Conservation (phyloP, 1,139 yeast genomes). For the Ashbya aceris region DNA sequence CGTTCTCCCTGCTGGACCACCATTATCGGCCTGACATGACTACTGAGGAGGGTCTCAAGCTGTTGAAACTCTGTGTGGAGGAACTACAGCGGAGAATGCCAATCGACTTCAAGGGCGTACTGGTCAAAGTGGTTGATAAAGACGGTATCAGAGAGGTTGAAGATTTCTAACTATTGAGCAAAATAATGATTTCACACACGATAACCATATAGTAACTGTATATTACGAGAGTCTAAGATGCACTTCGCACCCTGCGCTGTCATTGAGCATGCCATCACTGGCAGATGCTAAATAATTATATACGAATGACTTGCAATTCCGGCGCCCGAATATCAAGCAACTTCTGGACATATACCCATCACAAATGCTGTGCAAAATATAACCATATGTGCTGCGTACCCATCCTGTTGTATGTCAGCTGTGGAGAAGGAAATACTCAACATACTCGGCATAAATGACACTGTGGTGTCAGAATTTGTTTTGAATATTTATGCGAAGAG, state of each 20-base stretch:
- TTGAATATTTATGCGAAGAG: slow-evolving; percentile 14
- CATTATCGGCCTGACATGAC: slow-evolving; percentile 77
- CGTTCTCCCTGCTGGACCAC: slow-evolving; percentile 81
- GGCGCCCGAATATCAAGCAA: no score
- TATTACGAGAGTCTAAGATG: neutral
- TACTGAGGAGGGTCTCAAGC: slow-evolving; percentile 67
- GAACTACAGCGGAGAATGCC: slow-evolving; percentile 90
- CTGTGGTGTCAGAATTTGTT: slow-evolving; percentile 19
- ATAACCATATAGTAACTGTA: neutral
- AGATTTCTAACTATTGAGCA: slow-evolving; percentile 11
- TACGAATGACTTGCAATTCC: no score
- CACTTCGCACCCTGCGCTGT: neutral
- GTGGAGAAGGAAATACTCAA: slow-evolving; percentile 10
- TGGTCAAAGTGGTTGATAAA: slow-evolving; percentile 65
- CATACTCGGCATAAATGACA: slow-evolving; percentile 21
- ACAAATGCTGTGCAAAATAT: no score
- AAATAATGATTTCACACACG: neutral
- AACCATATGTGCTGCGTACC: neutral
- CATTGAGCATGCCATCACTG: neutral
- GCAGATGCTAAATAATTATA: neutral
- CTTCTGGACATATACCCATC: no score
- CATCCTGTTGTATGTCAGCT: slow-evolving; percentile 6
- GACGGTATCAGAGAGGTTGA: slow-evolving; percentile 56
- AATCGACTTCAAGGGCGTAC: slow-evolving; percentile 86
- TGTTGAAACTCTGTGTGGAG: slow-evolving; percentile 62